These are phyloP conservation scores for Ogataea siamensis DNA, from an alignment of 805 yeast species.

Conservation along the genomic window DNA sequence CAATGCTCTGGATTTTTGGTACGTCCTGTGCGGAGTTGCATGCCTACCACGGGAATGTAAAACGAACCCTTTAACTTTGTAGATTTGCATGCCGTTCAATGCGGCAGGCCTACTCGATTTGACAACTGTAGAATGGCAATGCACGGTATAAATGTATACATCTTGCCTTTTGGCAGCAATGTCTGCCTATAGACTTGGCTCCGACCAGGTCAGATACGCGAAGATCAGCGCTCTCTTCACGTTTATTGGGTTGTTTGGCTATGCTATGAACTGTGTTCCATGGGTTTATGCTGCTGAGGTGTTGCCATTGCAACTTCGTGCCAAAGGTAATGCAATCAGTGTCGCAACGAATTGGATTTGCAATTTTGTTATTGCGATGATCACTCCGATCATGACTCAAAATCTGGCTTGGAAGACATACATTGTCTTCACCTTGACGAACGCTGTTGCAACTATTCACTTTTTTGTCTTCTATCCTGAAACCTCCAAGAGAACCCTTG, in stretches of 20 bases:
- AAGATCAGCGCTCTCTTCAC: conserved; percentile 32
- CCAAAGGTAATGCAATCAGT: conserved; percentile 60
- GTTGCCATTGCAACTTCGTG: conserved; percentile 65
- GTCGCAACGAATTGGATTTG: conserved; percentile 73
- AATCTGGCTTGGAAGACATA: conserved; percentile 61
- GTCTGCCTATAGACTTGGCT: conserved; percentile 2
- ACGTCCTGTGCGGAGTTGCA: conserved; percentile 3
- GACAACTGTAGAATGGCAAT: conserved; percentile 1
- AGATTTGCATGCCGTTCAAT: conserved; percentile 3
- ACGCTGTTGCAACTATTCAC: conserved; percentile 46
- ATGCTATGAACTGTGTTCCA: conserved; percentile 48
- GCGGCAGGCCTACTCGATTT: conserved; percentile 2
- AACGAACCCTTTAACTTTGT: conserved; percentile 1
- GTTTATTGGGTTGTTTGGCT: conserved; percentile 44
- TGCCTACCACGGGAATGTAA: conserved; percentile 2
- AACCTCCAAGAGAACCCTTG: conserved; percentile 61
- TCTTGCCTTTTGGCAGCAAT: conserved; percentile 2
- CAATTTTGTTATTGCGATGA: conserved; percentile 66
- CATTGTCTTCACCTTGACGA: conserved; percentile 53
- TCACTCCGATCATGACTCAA: conserved; percentile 54
- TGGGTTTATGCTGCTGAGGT: conserved; percentile 58
- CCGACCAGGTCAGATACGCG: conserved; percentile 3
- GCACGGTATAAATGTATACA: conserved; percentile 1
- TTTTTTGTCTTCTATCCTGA: conserved; percentile 50
- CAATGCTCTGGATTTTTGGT: conserved; percentile 3